Evolutionary conservation across 73 alveolate species (phyloP).

Genomic region (Strombidium stylifer): DNA sequence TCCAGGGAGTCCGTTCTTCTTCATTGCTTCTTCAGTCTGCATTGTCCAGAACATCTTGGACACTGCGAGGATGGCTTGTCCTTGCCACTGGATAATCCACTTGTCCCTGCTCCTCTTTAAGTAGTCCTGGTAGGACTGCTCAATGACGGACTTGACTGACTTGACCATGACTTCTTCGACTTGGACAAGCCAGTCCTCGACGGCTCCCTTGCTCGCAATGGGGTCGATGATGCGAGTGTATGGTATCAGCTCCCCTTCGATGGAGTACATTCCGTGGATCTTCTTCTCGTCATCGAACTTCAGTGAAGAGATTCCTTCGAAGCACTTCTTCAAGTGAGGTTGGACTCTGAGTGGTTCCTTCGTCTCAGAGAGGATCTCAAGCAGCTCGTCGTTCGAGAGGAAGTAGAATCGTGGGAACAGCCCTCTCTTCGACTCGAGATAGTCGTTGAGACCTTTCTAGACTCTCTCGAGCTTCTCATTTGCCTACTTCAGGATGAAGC

Average conservation of each 20-base stretch:
- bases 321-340: conserved; percentile 98
- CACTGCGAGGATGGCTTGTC: conserved; percentile 95
- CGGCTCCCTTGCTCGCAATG: conserved; percentile 96
- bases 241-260: conserved; percentile 96
- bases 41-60: conserved; percentile 96
- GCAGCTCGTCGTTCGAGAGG: conserved; percentile 95
- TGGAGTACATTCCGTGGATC: conserved; percentile 95
- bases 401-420: conserved; percentile 99
- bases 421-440: conserved; percentile 95
- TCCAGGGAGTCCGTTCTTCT: conserved; percentile 88
- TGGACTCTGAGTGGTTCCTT: conserved; percentile 97
- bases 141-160: conserved; percentile 83
- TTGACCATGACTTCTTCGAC: conserved; percentile 96
- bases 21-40: conserved; percentile 92
- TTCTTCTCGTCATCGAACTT: conserved; percentile 93
- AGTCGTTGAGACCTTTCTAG: conserved; percentile 83
- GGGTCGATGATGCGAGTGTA: conserved; percentile 93
- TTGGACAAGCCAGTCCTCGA: conserved; percentile 98
- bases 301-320: conserved; percentile 95
- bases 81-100: conserved; percentile 94
- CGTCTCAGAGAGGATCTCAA: conserved; percentile 96
- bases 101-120: conserved; percentile 75
- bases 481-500: conserved; percentile 84
- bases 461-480: conserved; percentile 75
- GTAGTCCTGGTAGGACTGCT: conserved; percentile 88